Percentiles rank a stretch among this genome's conserved stretches.
These are phyloP conservation scores for Elsinoe necatrix DNA, from an alignment of 2,329 filamentous ascomycete genomes.

Conservation along the genomic window DNA sequence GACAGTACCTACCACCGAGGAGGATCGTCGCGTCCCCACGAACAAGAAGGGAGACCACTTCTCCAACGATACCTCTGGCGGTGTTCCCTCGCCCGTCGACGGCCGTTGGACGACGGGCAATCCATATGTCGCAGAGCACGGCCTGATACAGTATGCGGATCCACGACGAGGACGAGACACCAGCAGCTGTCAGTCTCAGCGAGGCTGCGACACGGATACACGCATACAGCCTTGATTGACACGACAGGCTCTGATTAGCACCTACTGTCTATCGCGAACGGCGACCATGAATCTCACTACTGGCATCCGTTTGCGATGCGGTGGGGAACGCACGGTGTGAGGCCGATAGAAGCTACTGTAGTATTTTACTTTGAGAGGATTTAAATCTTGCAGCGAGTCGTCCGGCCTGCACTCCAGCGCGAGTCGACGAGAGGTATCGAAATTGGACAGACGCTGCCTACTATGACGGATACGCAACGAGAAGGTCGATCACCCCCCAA, in stretches of 20 bases:
- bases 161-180: not conserved
- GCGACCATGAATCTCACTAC: slow-evolving; percentile 2
- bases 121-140: slow-evolving; percentile 9
- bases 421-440: slow-evolving; percentile 1
- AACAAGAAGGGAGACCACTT: slow-evolving; percentile 7
- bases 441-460: slow-evolving; percentile 8
- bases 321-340: slow-evolving; percentile 1
- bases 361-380: not conserved
- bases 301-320: not conserved
- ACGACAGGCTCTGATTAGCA: not conserved
- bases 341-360: not conserved
- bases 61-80: not conserved
- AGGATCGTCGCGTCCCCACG: slow-evolving; percentile 1
- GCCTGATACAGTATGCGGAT: slow-evolving; percentile 1
- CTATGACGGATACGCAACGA: not conserved
- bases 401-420: not conserved
- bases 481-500: slow-evolving; percentile 3
- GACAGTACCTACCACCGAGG: not conserved
- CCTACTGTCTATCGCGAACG: slow-evolving; percentile 5
- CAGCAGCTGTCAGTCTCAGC: slow-evolving; percentile 9
- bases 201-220: not conserved
- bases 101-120: not conserved
- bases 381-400: not conserved
- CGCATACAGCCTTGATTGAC: not conserved
- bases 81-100: not conserved